These are phyloP conservation scores for Neostapfia colusana DNA, from an alignment of 176 grass and related monocot genomes.

Conservation along the genomic window DNA sequence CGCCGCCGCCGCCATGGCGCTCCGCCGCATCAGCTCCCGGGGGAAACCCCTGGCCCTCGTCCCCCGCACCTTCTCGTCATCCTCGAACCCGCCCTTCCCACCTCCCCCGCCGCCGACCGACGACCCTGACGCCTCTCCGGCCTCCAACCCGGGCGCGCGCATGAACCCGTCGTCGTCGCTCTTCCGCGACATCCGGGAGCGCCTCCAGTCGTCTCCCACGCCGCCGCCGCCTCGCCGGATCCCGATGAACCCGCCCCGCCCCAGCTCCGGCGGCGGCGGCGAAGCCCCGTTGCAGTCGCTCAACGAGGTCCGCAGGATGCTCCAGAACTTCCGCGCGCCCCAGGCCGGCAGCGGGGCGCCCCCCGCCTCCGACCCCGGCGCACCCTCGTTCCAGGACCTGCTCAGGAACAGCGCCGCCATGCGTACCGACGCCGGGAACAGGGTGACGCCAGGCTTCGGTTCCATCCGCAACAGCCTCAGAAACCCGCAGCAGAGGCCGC, in stretches of 20 bases:
- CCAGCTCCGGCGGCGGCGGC: slow-evolving; percentile 7
- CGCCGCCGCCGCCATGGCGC: slow-evolving; percentile 45
- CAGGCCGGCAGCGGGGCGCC: neutral
- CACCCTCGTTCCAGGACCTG: slow-evolving; percentile 48
- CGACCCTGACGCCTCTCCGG: neutral
- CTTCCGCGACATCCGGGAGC: slow-evolving; percentile 50
- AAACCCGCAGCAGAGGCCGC: neutral
- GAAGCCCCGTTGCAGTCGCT: neutral
- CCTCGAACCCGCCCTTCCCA: slow-evolving; percentile 25
- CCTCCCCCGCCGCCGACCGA: slow-evolving; percentile 19
- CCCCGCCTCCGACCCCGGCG: slow-evolving; percentile 9
- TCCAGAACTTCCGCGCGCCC: slow-evolving; percentile 34
- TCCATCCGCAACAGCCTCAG: slow-evolving; percentile 36
- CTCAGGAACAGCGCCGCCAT: slow-evolving; percentile 17
- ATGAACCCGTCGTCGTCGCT: slow-evolving; percentile 6
- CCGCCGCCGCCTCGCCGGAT: slow-evolving; percentile 29
- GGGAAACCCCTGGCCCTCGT: slow-evolving; percentile 14
- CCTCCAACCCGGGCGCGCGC: slow-evolving; percentile 8
- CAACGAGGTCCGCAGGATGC: slow-evolving; percentile 34
- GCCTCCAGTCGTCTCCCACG: slow-evolving; percentile 34
- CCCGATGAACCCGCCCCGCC: slow-evolving; percentile 28
- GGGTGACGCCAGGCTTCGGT: neutral
- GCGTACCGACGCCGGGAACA: neutral
- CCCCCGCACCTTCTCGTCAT: slow-evolving; percentile 31
- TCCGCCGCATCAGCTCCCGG: slow-evolving; percentile 32